Evolutionary conservation across 2,329 filamentous ascomycete species (phyloP), one percentile per base, ranked within the genome.

Genomic region (Colletotrichum tanaceti): DNA sequence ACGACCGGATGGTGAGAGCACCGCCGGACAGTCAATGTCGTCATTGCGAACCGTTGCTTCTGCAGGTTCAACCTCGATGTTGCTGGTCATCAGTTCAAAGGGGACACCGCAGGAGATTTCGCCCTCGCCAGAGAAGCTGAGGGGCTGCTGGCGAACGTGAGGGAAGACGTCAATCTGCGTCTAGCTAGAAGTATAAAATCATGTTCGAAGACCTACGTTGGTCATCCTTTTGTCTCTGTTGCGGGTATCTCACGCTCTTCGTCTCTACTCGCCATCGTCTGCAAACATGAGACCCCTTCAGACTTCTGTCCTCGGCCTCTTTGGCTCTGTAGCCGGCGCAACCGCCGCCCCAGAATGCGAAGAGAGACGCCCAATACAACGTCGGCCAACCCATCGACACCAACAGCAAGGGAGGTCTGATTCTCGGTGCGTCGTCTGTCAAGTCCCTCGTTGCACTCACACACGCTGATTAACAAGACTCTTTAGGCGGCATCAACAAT

Each of bases 401-500:
- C 35, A 83, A 82, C 35, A 86, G 87, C 44, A 90, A 87, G 73
- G 89, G 89, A 1, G 87, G 79, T 20, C 84, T 84, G 0, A 81
- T 91, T 32, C 74, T 85, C 43, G 88, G 89, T 90, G 80, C 53
- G 78, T 71, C 20, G 20, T 14, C 24, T 22, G 46, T 5, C 28
- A 4, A 1, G 13, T 16, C 13, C 13, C 9, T 11, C n/a, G 24
- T 4, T n/a, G n/a, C 20, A 28, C 6, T 18, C 13, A 55, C 13
- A 10, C 24, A 13, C n/a, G 9, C 22, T 18, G 38, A 39, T 62
- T 28, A 28, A 63, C 39, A 54, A n/a, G 22, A 35, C 44, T 46
- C 22, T 10, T n/a, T 41, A 91, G 90, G 89, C 18, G 90, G 88
- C 35, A 91, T 89, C 24, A 89, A 92, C 74, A 80, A 84, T 57